Evolutionary conservation across 2,329 filamentous ascomycete genomes (phyloP).

Genomic region (Epichloe baconii): DNA sequence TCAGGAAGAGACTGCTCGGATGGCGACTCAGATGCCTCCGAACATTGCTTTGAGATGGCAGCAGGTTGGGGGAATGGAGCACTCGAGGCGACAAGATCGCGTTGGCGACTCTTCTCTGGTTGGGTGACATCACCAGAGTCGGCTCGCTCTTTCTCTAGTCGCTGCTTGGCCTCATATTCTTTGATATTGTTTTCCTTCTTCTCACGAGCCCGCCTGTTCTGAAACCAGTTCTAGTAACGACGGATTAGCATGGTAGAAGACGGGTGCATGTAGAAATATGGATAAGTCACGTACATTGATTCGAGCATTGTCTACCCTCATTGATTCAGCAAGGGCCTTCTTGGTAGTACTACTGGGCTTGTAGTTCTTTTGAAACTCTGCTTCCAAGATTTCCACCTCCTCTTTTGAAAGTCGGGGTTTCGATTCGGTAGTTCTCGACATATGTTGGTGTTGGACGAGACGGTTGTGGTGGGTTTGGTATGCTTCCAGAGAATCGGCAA

Average conservation of each 20-base stretch:
- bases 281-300: constrained; percentile 39
- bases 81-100: constrained; percentile 27
- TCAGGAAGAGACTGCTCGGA: constrained; percentile 10
- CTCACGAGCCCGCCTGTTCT: constrained; percentile 51
- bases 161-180: constrained; percentile 26
- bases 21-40: constrained; percentile 8
- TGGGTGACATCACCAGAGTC: constrained; percentile 14
- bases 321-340: constrained; percentile 45
- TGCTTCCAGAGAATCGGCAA: constrained; percentile 25
- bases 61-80: constrained; percentile 25
- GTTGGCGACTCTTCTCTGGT: constrained; percentile 17
- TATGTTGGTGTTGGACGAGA: constrained; percentile 24
- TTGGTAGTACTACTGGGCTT: constrained; percentile 51
- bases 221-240: constrained; percentile 49
- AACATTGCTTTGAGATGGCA: constrained; percentile 5
- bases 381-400: constrained; percentile 45
- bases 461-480: constrained; percentile 25
- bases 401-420: constrained; percentile 44
- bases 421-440: constrained; percentile 30
- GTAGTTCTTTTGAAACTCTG: constrained; percentile 49
- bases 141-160: constrained; percentile 21
- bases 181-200: constrained; percentile 48
- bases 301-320: constrained; percentile 48
- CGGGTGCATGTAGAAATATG: not conserved
- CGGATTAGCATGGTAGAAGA: not conserved